Base-by-base conservation (phyloP, 2,329 filamentous ascomycete species). In the Cercospora janseana region DNA sequence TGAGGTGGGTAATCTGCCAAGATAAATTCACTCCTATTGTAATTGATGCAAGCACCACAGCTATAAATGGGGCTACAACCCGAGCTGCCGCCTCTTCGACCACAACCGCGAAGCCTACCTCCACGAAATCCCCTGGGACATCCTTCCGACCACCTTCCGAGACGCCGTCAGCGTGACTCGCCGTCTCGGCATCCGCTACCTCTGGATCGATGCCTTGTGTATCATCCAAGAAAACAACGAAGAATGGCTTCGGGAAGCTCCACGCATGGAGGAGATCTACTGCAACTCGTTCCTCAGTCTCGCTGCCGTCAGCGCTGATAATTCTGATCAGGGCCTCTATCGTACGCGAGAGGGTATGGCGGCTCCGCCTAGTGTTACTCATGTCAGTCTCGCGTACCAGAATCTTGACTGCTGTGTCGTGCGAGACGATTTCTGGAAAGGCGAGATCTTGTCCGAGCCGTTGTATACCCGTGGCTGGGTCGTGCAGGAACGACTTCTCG, bases 401-500 rank as follows among this genome's bases (percentile, higher is more conserved):
- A n/a, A n/a, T n/a, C n/a, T n/a, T n/a, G n/a, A n/a, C n/a, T 34
- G 13, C 16, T 6, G 13, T 8, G 31, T 34, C 7, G 13, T 34
- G 6, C 6, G 31, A 6, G 7, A 7, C 7, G 46, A 49, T 27
- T 43, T 51, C 7, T 46, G 41, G 49, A 4, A 44, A 3, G 29
- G 32, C 13, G 32, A 51, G 6, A 2, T 51, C 3, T 13, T 38
- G 2, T 6, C 15, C 16, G 42, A 35, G 29, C 44, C 50, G 2
- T 27, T 53, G 20, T 28, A 38, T 20, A 6, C 20, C 16, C 41
- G 56, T 28, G 55, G 23, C 12, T 58, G 55, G 55, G 54, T 57
- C 6, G 9, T 52, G 12, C 55, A 69, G 26, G 66, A 56, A 29
- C 49, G 53, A 3, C 13, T 50, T 13, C 49, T 57, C 12, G 24